Conservation (phyloP, 2,329 filamentous ascomycete genomes). For the Fonsecaea pugnacius region DNA sequence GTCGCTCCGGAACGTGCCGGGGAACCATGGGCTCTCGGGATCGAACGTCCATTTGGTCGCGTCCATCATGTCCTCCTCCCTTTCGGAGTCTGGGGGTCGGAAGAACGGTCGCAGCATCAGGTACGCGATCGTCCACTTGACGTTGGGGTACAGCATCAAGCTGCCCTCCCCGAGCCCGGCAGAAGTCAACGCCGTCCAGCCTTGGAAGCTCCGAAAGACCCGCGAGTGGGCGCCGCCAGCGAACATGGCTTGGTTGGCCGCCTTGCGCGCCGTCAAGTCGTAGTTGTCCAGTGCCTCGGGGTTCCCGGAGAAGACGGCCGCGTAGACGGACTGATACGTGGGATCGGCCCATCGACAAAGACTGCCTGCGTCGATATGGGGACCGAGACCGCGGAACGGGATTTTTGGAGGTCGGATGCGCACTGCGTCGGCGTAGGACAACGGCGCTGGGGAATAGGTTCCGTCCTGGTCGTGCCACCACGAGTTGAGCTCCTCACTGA, state of each 20-base stretch:
- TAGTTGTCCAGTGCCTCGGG: conserved; percentile 47
- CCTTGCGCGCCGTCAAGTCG: conserved; percentile 44
- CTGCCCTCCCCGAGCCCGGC: conserved; percentile 45
- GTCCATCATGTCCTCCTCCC: conserved; percentile 43
- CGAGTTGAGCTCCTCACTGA: conserved; percentile 46
- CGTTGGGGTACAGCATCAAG: conserved; percentile 49
- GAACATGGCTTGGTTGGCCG: conserved; percentile 41
- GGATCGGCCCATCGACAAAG: conserved; percentile 51
- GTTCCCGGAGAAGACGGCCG: conserved; percentile 45
- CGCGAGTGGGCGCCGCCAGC: conserved; percentile 45
- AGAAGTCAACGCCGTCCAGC: conserved; percentile 50
- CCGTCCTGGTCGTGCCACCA: conserved; percentile 46
- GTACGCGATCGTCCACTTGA: conserved; percentile 46
- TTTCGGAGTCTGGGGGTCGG: conserved; percentile 39
- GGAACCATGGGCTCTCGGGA: conserved; percentile 43
- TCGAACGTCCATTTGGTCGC: conserved; percentile 47
- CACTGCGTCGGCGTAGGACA: conserved; percentile 48
- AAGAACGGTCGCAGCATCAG: conserved; percentile 52
- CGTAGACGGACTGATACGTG: conserved; percentile 46
- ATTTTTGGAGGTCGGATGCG: conserved; percentile 47
- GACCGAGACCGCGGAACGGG: conserved; percentile 49
- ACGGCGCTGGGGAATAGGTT: conserved; percentile 42
- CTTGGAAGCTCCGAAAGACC: conserved; percentile 49
- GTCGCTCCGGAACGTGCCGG: conserved; percentile 44
- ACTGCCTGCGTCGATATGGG: conserved; percentile 52